phyloP scores from a whole-genome alignment of 345 rosid species.

The Draba incana region DNA sequence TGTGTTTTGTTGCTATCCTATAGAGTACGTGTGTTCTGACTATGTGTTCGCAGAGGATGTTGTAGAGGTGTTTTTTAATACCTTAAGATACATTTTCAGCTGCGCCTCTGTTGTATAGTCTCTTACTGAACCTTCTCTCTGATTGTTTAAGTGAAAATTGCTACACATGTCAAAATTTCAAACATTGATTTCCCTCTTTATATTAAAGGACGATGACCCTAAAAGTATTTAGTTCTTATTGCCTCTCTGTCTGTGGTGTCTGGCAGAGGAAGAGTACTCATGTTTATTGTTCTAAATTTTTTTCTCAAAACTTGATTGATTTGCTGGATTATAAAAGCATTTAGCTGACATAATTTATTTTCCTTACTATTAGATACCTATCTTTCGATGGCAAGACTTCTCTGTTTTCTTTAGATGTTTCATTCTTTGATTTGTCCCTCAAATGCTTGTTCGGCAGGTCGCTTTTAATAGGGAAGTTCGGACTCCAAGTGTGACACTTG shows the following conservation, averaged over 20 bases:
- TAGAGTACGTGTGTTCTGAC: not conserved
- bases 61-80: not conserved
- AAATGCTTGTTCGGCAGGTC: slow-evolving; percentile 51
- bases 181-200: not conserved
- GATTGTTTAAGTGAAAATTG: too few species aligned
- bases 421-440: slow-evolving; percentile 25
- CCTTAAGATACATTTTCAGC: not conserved
- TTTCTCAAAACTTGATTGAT: slow-evolving; percentile 13
- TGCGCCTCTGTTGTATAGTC: not conserved
- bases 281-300: not conserved
- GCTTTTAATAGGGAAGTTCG: slow-evolving; percentile 70
- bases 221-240: slow-evolving; percentile 3
- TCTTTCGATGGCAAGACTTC: not conserved
- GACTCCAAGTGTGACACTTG: slow-evolving; percentile 83
- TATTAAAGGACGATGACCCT: not conserved
- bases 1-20: too few species aligned
- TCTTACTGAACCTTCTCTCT: too few species aligned
- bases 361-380: slow-evolving; percentile 7
- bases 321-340: slow-evolving; percentile 7
- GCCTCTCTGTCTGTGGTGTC: slow-evolving; percentile 16
- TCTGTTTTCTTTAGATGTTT: slow-evolving; percentile 10
- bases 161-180: too few species aligned
- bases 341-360: not conserved
- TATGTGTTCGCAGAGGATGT: not conserved
- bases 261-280: slow-evolving; percentile 11